These are phyloP conservation scores for Stipa capillata DNA, from an alignment of 176 grass and related monocot genomes.

Conservation along the genomic window DNA sequence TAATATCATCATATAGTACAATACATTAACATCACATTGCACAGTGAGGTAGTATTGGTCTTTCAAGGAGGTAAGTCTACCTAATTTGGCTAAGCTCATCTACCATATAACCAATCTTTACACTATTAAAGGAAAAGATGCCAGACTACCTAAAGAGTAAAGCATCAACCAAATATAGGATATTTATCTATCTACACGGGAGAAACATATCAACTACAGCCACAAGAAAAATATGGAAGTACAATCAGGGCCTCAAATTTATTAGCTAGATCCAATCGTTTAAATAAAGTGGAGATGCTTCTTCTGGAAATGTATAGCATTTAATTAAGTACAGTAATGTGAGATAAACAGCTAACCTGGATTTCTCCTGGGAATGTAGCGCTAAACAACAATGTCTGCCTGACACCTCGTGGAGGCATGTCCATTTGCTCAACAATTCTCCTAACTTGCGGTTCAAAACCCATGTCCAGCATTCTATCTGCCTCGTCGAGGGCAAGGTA, in stretches of 20 bases:
- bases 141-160: background rate
- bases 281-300: background rate
- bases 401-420: slow-evolving; percentile 70
- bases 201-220: background rate
- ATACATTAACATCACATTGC: background rate
- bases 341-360: slow-evolving; percentile 49
- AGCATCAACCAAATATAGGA: background rate
- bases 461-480: slow-evolving; percentile 99
- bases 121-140: background rate
- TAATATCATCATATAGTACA: background rate
- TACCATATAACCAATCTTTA: background rate
- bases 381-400: slow-evolving; percentile 93
- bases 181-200: background rate
- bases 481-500: slow-evolving; percentile 96
- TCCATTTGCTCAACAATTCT: slow-evolving; percentile 98
- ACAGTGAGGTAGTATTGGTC: background rate
- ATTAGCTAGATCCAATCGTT: background rate
- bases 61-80: background rate
- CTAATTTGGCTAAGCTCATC: background rate
- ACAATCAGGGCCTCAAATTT: background rate
- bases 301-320: background rate
- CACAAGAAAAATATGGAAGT: background rate
- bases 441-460: slow-evolving; percentile 95
- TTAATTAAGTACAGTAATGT: background rate
- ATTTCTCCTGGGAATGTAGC: slow-evolving; percentile 94